Evolutionary conservation across 176 grass and related monocot species (phyloP).

Genomic region (Stipa capillata): DNA sequence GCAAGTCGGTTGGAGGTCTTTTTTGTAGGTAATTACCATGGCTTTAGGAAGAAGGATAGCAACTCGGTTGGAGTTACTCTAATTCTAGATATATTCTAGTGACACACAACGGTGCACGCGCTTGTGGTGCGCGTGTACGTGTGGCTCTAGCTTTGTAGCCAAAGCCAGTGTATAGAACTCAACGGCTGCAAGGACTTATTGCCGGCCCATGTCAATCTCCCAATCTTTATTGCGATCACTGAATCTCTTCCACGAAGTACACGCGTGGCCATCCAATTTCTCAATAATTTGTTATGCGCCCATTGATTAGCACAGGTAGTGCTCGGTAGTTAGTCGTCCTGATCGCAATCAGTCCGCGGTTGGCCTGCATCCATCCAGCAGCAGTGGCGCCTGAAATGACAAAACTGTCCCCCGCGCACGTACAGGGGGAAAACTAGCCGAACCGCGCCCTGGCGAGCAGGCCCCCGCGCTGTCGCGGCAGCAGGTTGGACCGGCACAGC

Average conservation of each 20-base stretch:
- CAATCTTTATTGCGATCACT: not conserved
- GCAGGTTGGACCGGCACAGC: slow-evolving; percentile 48
- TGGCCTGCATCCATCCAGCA: slow-evolving; percentile 13
- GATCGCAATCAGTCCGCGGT: slow-evolving; percentile 15
- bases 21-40: too few relatives aligned
- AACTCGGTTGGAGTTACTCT: too few relatives aligned
- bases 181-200: not conserved
- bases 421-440: not conserved
- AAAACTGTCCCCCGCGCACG: not conserved
- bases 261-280: not conserved
- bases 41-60: too few relatives aligned
- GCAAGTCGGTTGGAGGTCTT: too few relatives aligned
- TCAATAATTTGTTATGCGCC: not conserved
- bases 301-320: slow-evolving; percentile 1
- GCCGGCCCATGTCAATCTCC: not conserved
- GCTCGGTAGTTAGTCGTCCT: slow-evolving; percentile 22
- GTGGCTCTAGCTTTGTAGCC: not conserved
- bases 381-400: not conserved
- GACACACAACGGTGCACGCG: not conserved
- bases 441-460: slow-evolving; percentile 5
- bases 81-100: too few relatives aligned
- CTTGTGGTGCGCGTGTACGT: too few relatives aligned
- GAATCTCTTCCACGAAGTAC: not conserved
- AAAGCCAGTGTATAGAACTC: not conserved
- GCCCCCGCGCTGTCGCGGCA: slow-evolving; percentile 21